Evolutionary conservation across 73 alveolate genomes (phyloP), one percentile per base, ranked within the genome.

Genomic region (Blepharisma japonicum): DNA sequence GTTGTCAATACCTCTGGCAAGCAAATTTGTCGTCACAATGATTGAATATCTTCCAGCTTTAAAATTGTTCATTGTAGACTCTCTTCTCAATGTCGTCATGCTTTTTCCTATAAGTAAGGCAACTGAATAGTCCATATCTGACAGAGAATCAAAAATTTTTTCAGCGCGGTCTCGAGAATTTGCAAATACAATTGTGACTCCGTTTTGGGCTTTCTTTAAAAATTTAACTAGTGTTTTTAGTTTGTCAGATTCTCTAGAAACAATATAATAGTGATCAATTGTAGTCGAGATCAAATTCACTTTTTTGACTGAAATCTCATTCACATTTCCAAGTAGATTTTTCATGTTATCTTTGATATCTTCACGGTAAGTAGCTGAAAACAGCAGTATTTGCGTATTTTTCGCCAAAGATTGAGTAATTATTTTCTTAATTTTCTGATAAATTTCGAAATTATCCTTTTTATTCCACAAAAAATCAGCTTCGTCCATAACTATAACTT

Each of bases 1-100:
- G 56, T 81, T 79, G 71, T 89, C 96, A 78, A 86, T 82, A n/a
- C 93, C 96, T 82, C 96, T 72, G 5, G 96, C 86, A 14, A 89
- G 50, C n/a, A 89, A 38, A 82, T 89, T 84, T 32, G 96, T 89
- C 11, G 96, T 89, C 9, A 89, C 56, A 27, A 89, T 53, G 14
- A 89, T 90, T 21, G 79, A 68, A 78, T 68, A 67, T 77, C 53
- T 56, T 4, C 94, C 87, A 6, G 50, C 55, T 53, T 89, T 74
- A 80, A 89, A 89, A 68, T 78, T 83, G 78, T 32, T 56, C 82
- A 89, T 87, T 45, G 87, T 82, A 66, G 80, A 87, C 72, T 89
- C 92, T 78, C 94, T 76, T 68, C 82, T 87, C 46, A 77, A 53
- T 8, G 27, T 55, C 25, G 23, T 80, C 96, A 89, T 89, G 54